Evolutionary conservation across 1,139 yeast genomes (phyloP), one percentile per base, ranked within the genome.

Genomic region (Kluyveromyces marxianus): DNA sequence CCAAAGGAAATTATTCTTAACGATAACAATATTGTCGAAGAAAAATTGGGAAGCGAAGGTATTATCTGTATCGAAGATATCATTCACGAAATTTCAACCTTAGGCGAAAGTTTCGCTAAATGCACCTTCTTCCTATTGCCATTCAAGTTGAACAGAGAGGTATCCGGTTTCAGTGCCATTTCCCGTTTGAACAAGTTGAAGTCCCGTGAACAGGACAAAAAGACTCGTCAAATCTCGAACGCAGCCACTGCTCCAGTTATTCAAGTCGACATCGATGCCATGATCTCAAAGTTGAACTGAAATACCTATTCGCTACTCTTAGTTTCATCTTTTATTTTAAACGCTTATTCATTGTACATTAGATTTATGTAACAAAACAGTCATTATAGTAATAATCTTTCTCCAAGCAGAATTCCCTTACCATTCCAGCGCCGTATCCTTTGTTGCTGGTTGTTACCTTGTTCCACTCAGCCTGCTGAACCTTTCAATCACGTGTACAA

Each of bases 41-140:
- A 83, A 57, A 70, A 72, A 59, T 72, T 84, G 51, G 90, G 86
- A 31, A 79, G 79, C 35, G 68, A 71, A 48, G 92, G 92, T 21
- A 70, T 82, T 52, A 79, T 84, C 54, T 84, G 95, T 76, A 75
- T 82, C 37, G 94, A 84, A 67, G 95, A 84, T 65, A 71, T 84
- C 49, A 76, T 84, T 47, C 87, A 81, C 60, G 92, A 84, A 65
- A 71, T 84, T 47, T 73, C 71, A 35, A 65, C 79, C 24, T 60
- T 83, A 55, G 83, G 88, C 27, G 85, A 78, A 33, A 69, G 74
- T 53, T 84, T 84, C 68, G 76, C 79, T 54, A 65, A 66, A 32
- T 77, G 81, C 49, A 71, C 75, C 49, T 69, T 71, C 54, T 84
- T 88, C 75, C 66, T 84, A 56, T 71, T 74, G 51, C 94, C 95